Evolutionary conservation across 768 basidiomycete genomes (phyloP), one percentile per base, ranked within the genome.

Genomic region (Ephemerocybe angulata): DNA sequence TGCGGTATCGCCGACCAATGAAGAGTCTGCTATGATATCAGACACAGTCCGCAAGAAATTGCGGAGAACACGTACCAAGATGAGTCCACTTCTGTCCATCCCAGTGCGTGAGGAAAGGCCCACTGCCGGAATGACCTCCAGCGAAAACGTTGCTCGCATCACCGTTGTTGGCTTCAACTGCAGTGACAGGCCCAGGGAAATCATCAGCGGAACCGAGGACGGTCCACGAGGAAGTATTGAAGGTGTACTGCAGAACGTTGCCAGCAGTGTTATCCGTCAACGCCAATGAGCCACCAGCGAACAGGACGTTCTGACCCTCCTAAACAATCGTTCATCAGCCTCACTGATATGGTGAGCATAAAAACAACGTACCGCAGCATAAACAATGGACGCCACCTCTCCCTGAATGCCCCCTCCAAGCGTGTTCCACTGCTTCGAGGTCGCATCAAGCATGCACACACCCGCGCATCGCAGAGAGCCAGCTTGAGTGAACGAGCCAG

Each of bases 141-240:
- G 88, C 91, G 63, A 94, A 99, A 53, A 98, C 80, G 63, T 90
- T 96, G 61, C 83, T 89, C 1, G 72, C 67, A 65, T 97, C 93
- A 21, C 81, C 80, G 58, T 85, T 76, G 68, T 98, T 91, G 38
- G 93, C 87, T 51, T 88, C 87, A 50, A 98, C 67, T 11, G 96
- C 94, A 3, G 93, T 89, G 1, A 93, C 88, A 2, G 94, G 93
- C 3, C 96, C 96, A 42, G 94, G 92, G 22, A 98, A 75, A 44
- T 82, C 76, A 12, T 69, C 66, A 12, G 80, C 69, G 42, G 72
- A 65, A 10, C 90, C 92, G 25, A 94, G 65, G 1, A 85, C 65
- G 7, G 73, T 72, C 96, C 96, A 99, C 2, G 84, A 85, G 2
- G 71, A 62, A 63, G 93, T 94, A 31, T 78, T 61, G 63, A 95